Conservation (phyloP, 331 rosid genomes). For the Rosa hybrid region DNA sequence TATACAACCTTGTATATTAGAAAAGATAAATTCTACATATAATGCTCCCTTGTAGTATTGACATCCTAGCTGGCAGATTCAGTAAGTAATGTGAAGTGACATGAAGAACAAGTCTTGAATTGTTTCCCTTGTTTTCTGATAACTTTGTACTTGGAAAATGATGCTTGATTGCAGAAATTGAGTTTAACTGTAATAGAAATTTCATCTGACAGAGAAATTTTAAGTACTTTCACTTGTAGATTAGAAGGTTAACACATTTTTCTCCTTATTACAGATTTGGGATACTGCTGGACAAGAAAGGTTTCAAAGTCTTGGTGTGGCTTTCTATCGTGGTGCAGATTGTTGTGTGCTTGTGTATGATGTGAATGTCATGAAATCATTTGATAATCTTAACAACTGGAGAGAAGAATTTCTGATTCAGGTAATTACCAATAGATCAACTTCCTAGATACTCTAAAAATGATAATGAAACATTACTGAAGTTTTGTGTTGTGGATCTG, state of each 20-base stretch:
- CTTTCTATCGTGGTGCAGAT: slow-evolving; percentile 97
- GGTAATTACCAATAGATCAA: slow-evolving; percentile 38
- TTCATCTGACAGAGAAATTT: slow-evolving; percentile 1
- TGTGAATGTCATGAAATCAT: slow-evolving; percentile 91
- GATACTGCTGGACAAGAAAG: slow-evolving; percentile 99
- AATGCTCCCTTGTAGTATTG: not conserved
- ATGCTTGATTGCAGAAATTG: not conserved
- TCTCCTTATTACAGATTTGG: slow-evolving; percentile 63
- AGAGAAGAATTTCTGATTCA: slow-evolving; percentile 96
- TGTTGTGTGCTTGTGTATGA: slow-evolving; percentile 97
- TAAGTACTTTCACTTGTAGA: not conserved
- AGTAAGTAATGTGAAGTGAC: not conserved
- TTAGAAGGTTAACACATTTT: slow-evolving; percentile 18
- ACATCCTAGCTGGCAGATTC: not conserved
- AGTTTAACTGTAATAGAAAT: not conserved
- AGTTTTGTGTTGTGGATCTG: slow-evolving; percentile 19
- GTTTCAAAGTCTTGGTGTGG: slow-evolving; percentile 98
- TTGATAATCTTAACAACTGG: slow-evolving; percentile 94
- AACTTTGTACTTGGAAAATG: not conserved
- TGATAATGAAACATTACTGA: slow-evolving; percentile 11
- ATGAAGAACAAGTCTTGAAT: not conserved
- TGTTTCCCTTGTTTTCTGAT: not conserved
- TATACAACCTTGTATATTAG: not conserved
- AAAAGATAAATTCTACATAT: not conserved
- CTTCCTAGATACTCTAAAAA: not conserved